These are phyloP conservation scores for Euryodendron excelsum DNA, from an alignment of 148 eudicot genomes.

Conservation along the genomic window DNA sequence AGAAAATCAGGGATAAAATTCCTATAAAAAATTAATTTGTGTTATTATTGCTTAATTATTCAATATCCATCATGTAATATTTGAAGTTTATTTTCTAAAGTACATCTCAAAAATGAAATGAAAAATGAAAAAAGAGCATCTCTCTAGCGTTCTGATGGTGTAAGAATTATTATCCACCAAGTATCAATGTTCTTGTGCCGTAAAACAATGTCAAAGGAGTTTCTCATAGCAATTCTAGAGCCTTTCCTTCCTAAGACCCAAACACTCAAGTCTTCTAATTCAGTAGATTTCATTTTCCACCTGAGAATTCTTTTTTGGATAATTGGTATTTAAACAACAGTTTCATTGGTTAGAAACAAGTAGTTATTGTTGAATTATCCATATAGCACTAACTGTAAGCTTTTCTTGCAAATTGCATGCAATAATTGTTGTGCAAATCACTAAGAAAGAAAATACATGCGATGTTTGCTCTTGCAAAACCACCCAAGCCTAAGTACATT, in stretches of 20 bases:
- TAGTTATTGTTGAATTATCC: neutral
- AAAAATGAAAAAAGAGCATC: neutral
- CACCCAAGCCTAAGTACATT: neutral
- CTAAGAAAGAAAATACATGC: too few species aligned
- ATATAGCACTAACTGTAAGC: neutral
- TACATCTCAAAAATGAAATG: neutral
- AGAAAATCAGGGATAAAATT: neutral
- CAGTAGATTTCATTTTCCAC: neutral
- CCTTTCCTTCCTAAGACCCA: neutral
- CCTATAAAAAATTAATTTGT: too few species aligned
- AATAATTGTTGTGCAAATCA: neutral
- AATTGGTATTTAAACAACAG: neutral
- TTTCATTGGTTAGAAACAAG: neutral
- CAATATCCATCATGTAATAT: too few species aligned
- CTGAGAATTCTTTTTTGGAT: neutral
- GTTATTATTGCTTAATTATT: too few species aligned
- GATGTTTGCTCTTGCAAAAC: neutral
- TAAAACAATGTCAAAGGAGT: neutral
- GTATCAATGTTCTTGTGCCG: neutral
- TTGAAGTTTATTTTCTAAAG: neutral
- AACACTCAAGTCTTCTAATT: neutral
- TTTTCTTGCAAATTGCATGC: neutral
- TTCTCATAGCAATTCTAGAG: neutral
- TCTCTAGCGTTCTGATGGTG: neutral
- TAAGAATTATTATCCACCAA: neutral